phyloP scores from a whole-genome alignment of 108 stramenopile species.

The Nitzschia sp. region DNA sequence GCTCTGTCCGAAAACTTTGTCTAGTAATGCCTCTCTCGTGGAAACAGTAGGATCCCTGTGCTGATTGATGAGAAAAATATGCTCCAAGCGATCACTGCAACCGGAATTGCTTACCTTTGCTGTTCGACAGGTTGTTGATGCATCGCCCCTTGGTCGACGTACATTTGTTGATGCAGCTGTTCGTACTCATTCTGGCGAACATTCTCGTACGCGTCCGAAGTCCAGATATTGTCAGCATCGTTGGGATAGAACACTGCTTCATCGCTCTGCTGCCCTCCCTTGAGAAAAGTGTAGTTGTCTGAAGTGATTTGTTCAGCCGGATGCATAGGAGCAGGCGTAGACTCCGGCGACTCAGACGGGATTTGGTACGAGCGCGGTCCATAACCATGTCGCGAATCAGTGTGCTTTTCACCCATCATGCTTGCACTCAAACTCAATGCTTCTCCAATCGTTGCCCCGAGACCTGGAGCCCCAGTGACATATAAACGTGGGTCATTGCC shows the following conservation, averaged over 20 bases:
- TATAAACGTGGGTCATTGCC: conserved; percentile 86
- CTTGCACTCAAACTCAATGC: conserved; percentile 42
- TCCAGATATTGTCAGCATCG: conserved; percentile 22
- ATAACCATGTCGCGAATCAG: not conserved
- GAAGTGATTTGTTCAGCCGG: not conserved
- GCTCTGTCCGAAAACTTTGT: conserved; percentile 75
- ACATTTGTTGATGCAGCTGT: conserved; percentile 65
- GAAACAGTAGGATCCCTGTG: not conserved
- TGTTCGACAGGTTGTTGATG: not conserved
- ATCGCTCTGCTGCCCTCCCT: conserved; percentile 38
- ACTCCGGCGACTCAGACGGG: conserved; percentile 31
- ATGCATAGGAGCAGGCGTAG: not conserved
- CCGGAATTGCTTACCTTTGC: not conserved
- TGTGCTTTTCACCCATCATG: not conserved
- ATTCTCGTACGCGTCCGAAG: conserved; percentile 46
- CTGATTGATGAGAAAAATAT: not conserved
- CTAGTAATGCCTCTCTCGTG: conserved; percentile 43
- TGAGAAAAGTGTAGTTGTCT: not conserved
- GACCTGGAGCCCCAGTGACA: conserved; percentile 47
- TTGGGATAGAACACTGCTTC: conserved; percentile 23
- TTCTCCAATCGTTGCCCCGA: conserved; percentile 78
- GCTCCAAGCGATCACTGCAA: not conserved
- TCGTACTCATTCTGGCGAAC: conserved; percentile 66
- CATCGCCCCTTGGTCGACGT: conserved; percentile 12
- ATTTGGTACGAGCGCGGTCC: conserved; percentile 19